Base-by-base conservation (phyloP, 2,329 filamentous ascomycete species). In the Cladosporium oxysporum region DNA sequence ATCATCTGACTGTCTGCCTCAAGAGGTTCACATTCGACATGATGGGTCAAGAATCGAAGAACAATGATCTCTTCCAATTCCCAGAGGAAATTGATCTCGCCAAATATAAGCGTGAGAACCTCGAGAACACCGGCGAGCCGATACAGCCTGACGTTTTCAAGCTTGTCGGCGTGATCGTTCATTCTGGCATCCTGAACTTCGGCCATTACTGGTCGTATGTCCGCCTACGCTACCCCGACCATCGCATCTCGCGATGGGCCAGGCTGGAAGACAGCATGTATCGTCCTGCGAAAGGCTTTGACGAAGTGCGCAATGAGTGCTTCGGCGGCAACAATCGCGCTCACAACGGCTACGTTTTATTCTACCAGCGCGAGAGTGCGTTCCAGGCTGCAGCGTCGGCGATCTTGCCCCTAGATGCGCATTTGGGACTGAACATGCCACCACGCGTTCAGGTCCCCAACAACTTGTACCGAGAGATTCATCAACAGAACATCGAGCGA, bases 161-260 rank as follows among this genome's bases (percentile, higher is more conserved):
- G 77, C 85, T 99, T 3, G 93, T 97, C n/a, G 95, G 95, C 2
- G 88, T 99, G 55, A 87, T 99, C 21, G 92, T 99, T 1, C 95
- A 99, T 76, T 90, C 91, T 16, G 95, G 95, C 18, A 96, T 91
- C 2, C 93, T 94, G 14, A 92, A 97, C 75, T 94, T 92, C 31
- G 95, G 95, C 0, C 95, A 99, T 77, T 99, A 99, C 79, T 98
- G 97, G 79, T 98, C 94, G 0, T 98, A 93, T 76, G 92, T 96
- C 69, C 90, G 92, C 62, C 91, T 97, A 76, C 86, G 93, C 21
- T 68, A 69, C 33, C 61, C 64, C 11, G 60, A 65, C 88, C 91
- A 23, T 83, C 80, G 18, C 79, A 83, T 23, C 76, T 79, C 37
- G 76, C 81, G 81, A 5, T 99, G 95, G 95, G 84, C 96, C 11